Conservation (phyloP, 108 stramenopile species). For the Conticribra weissflogii region DNA sequence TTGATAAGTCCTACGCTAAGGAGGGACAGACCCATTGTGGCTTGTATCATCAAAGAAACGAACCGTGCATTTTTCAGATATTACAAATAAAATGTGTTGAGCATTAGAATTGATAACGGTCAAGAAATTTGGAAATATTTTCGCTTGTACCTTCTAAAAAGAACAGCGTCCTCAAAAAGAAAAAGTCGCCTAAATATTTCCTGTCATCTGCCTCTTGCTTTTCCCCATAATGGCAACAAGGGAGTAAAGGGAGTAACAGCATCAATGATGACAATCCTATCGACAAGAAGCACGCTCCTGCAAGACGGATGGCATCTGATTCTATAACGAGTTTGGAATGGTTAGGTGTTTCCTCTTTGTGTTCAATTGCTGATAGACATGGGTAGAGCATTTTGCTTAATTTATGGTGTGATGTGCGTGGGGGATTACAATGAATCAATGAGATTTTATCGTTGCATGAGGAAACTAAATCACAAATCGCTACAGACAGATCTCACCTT, state of each 20-base stretch:
- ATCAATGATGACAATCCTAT: slow-evolving; percentile 39
- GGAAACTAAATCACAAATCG: too few species aligned
- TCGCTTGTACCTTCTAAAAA: slow-evolving; percentile 33
- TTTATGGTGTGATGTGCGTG: not conserved
- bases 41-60: too few species aligned
- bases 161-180: slow-evolving; percentile 32
- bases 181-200: slow-evolving; percentile 17
- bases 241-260: slow-evolving; percentile 33
- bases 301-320: slow-evolving; percentile 38
- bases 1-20: slow-evolving; percentile 39
- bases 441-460: not conserved
- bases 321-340: slow-evolving; percentile 16
- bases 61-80: too few species aligned
- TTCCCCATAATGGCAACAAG: slow-evolving; percentile 26
- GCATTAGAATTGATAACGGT: too few species aligned
- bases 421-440: too few species aligned
- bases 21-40: slow-evolving; percentile 37
- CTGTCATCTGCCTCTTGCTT: not conserved
- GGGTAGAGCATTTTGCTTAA: slow-evolving; percentile 44
- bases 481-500: slow-evolving; percentile 14
- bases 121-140: too few species aligned
- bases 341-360: slow-evolving; percentile 9
- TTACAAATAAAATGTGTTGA: too few species aligned
- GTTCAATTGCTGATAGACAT: slow-evolving; percentile 38
- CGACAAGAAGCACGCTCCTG: slow-evolving; percentile 41